A percentile compares a stretch with the other conserved stretches of the same genome.
phyloP scores from a whole-genome alignment of 2,329 filamentous ascomycete species.

The Rosellinia necatrix region DNA sequence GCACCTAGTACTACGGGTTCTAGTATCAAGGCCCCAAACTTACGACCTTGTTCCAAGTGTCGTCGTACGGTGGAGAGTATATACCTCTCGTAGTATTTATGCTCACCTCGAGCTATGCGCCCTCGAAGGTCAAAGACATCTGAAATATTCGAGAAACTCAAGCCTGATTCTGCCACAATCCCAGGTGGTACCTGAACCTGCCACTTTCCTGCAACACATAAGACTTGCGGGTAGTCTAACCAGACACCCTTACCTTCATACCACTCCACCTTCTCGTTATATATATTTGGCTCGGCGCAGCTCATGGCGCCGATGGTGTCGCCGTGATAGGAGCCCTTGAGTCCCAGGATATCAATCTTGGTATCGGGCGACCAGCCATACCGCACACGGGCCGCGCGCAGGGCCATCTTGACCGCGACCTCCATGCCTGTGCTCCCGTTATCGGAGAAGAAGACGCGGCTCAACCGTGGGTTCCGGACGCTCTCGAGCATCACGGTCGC shows the following conservation, averaged over 20 bases:
- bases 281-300: slow-evolving; percentile 75
- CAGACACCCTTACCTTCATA: slow-evolving; percentile 78
- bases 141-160: slow-evolving; percentile 54
- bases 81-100: slow-evolving; percentile 61
- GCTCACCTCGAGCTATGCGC: slow-evolving; percentile 51
- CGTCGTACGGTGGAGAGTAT: slow-evolving; percentile 59
- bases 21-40: slow-evolving; percentile 77
- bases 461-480: slow-evolving; percentile 66
- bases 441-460: slow-evolving; percentile 80
- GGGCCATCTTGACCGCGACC: slow-evolving; percentile 83
- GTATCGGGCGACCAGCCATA: slow-evolving; percentile 67
- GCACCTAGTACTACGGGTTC: slow-evolving; percentile 82
- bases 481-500: slow-evolving; percentile 66
- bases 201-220: slow-evolving; percentile 71
- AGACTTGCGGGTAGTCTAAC: slow-evolving; percentile 78
- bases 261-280: slow-evolving; percentile 85
- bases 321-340: slow-evolving; percentile 83
- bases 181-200: slow-evolving; percentile 61
- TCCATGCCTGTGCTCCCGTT: slow-evolving; percentile 84
- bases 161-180: slow-evolving; percentile 45
- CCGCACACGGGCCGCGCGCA: slow-evolving; percentile 68
- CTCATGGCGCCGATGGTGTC: slow-evolving; percentile 92
- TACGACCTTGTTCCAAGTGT: slow-evolving; percentile 61
- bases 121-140: slow-evolving; percentile 64
- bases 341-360: slow-evolving; percentile 70